Percentiles rank a stretch among this genome's conserved stretches.
These are phyloP conservation scores for Arthrobotrys conoides DNA, from an alignment of 2,329 filamentous ascomycete species.

Conservation along the genomic window DNA sequence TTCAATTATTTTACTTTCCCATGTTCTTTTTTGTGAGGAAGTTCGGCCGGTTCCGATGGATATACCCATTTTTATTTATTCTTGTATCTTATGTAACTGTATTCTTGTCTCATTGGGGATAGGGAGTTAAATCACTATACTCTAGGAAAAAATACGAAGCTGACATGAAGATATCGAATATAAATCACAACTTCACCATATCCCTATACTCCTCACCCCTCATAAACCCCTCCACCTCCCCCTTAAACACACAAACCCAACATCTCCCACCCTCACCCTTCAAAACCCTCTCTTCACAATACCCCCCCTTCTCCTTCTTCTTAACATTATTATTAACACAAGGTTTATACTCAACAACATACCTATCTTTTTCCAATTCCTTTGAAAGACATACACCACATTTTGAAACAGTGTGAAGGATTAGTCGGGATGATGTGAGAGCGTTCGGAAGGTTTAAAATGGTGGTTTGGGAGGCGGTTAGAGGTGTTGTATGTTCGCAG, in stretches of 20 bases:
- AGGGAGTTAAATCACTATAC: no score
- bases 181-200: constrained; percentile 10
- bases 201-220: neutral
- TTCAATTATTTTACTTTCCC: no score
- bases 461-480: constrained; percentile 6
- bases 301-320: neutral
- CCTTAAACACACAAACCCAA: constrained; percentile 39
- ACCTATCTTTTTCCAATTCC: constrained; percentile 9
- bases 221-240: constrained; percentile 17
- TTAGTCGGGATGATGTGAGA: constrained; percentile 6
- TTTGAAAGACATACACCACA: constrained; percentile 16
- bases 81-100: no score
- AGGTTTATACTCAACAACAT: constrained; percentile 18
- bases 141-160: no score
- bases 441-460: constrained; percentile 14
- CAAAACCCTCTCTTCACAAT: constrained; percentile 19
- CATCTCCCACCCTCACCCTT: constrained; percentile 35
- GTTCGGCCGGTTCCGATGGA: no score
- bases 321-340: constrained; percentile 1
- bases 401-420: constrained; percentile 24
- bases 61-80: no score
- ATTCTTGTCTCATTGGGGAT: no score
- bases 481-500: constrained; percentile 22
- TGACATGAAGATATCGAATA: no score
- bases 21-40: neutral